phyloP scores from a whole-genome alignment of 306 rosid genomes.

The Sechiopsis laciniata region DNA sequence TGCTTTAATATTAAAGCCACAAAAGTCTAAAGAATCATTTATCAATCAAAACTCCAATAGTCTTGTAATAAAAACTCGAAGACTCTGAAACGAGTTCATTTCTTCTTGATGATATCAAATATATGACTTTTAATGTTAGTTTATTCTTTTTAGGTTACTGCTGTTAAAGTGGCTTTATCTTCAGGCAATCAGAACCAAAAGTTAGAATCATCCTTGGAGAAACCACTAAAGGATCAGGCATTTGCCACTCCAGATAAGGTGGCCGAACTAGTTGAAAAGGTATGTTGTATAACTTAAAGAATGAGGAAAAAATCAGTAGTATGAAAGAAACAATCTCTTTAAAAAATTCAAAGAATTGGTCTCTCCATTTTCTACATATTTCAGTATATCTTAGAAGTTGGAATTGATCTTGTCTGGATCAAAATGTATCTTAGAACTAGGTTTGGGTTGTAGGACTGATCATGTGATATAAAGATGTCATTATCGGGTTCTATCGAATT shows the following conservation, averaged over 20 bases:
- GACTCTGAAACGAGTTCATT: too few species aligned
- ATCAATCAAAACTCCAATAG: too few species aligned
- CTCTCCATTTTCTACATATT: neutral
- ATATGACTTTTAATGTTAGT: slow-evolving; percentile 8
- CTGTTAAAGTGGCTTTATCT: slow-evolving; percentile 82
- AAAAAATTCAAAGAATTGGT: neutral
- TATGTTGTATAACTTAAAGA: slow-evolving; percentile 23
- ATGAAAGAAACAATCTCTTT: neutral
- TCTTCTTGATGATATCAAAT: neutral
- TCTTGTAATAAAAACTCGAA: too few species aligned
- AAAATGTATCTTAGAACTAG: neutral
- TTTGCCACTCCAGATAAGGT: slow-evolving; percentile 95
- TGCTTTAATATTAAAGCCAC: too few species aligned
- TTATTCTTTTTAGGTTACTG: slow-evolving; percentile 64
- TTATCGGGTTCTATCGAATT: neutral
- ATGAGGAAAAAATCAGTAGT: slow-evolving; percentile 8
- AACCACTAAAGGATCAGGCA: slow-evolving; percentile 84
- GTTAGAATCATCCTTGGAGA: slow-evolving; percentile 62
- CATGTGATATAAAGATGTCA: neutral
- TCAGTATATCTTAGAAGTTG: neutral
- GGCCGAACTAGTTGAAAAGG: slow-evolving; percentile 89
- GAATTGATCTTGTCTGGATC: neutral
- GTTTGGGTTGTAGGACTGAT: neutral
- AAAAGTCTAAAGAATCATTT: too few species aligned
- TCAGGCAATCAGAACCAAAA: slow-evolving; percentile 68